phyloP scores from a whole-genome alignment of 164 flowering plant genomes.

The Tinospora cordifolia region DNA sequence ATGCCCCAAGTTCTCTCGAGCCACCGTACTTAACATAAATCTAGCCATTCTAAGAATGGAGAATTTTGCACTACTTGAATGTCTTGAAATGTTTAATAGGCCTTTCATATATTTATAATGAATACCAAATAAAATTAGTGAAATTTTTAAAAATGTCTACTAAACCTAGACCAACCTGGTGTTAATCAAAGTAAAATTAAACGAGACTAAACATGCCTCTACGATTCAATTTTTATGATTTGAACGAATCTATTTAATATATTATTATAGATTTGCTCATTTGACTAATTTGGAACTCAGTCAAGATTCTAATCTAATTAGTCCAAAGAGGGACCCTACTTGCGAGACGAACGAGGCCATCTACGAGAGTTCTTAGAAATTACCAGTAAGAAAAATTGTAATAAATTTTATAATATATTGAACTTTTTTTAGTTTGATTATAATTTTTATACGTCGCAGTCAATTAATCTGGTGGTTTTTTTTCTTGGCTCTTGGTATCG shows the following conservation, averaged over 20 bases:
- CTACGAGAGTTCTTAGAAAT: neutral
- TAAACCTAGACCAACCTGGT: no score
- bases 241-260: neutral
- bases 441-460: neutral
- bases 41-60: no score
- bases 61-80: no score
- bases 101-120: no score
- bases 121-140: no score
- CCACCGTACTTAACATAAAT: no score
- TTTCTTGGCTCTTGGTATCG: no score
- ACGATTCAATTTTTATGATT: neutral
- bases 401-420: neutral
- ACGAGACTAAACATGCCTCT: neutral
- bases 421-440: neutral
- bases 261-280: no score
- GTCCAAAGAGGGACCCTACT: neutral
- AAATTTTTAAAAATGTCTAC: no score
- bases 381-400: neutral
- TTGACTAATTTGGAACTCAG: neutral
- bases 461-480: neutral
- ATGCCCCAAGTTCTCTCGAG: no score
- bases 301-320: neutral
- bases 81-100: no score
- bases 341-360: neutral
- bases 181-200: no score